Evolutionary conservation across 1,284 basidiomycete species (phyloP), one percentile per base, ranked within the genome.

Genomic region (Pyrrhoderma noxium): DNA sequence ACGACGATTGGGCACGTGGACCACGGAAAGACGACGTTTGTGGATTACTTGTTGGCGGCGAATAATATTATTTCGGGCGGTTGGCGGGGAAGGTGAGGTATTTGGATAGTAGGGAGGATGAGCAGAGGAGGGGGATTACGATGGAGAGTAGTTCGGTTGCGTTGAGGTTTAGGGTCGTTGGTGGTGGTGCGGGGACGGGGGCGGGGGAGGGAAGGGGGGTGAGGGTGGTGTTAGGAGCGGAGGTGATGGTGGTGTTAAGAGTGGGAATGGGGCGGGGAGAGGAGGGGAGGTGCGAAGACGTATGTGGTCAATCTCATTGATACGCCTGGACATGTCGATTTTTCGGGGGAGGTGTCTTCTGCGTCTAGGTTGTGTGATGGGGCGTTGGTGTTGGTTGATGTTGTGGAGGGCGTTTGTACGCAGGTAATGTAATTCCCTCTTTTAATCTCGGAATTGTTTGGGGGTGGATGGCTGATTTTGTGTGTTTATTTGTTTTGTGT

Each of bases 271-370:
- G 48, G 38, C 34, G 45, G 34, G 47, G 50, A 47, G 47, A 45
- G 57, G 37, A 54, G 69, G 84, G 79, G 68, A 67, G 73, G 68
- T 66, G 64, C 68, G 56, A 80, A 75, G 67, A 82, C 79, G 18
- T 94, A 86, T 67, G 76, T 83, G 50, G 77, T 94, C 59, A 98
- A 98, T 65, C 87, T 99, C 75, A 95, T 99, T 60, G 96, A 99
- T 67, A 99, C 96, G 0, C 96, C 96, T 2, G 96, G 96, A 2
- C 96, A 99, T 70, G 94, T 99, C 39, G 96, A 99, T 69, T 99
- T 99, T 60, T 95, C 93, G 0, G 91, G 85, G 52, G 96, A 99
- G 65, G 96, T 99, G 0, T 97, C 94, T 0, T 91, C 91, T 1
- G 93, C 95, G 8, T 90, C 92, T 8, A 76, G 95, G 42, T 67